Conservation (phyloP, 2,329 filamentous ascomycete genomes). For the Colletotrichum sp. region DNA sequence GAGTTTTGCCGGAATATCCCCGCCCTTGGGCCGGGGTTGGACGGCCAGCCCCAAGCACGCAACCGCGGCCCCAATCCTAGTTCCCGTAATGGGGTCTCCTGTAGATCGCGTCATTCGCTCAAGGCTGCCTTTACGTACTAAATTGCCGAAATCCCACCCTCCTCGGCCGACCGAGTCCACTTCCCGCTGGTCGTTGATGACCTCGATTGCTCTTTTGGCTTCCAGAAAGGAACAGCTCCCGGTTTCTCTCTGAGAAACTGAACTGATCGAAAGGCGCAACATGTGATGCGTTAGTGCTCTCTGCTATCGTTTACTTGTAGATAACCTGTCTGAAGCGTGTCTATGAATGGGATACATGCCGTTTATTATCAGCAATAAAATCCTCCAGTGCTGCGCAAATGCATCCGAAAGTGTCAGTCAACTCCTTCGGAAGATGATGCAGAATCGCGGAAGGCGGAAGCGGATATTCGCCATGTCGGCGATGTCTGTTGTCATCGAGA, state of each 20-base stretch:
- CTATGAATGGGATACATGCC: background rate
- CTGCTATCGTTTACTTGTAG: too few relatives aligned
- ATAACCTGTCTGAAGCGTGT: too few relatives aligned
- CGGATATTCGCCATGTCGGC: conserved; percentile 1
- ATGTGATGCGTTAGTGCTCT: too few relatives aligned
- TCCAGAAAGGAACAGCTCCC: too few relatives aligned
- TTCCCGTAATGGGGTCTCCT: background rate
- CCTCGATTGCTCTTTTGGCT: background rate
- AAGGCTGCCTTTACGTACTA: background rate
- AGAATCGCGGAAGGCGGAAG: background rate
- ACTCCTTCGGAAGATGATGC: background rate
- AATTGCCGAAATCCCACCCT: background rate
- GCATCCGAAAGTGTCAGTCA: background rate
- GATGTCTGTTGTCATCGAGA: conserved; percentile 4
- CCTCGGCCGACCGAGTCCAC: background rate
- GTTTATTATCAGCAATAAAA: background rate
- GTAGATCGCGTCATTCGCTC: background rate
- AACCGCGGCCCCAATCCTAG: background rate
- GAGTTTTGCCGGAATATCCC: background rate
- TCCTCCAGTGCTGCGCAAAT: background rate
- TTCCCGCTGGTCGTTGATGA: background rate
- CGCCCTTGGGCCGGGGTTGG: background rate
- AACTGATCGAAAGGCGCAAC: too few relatives aligned
- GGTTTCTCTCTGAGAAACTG: too few relatives aligned
- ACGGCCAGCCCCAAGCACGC: background rate